Evolutionary conservation across 805 yeast species (phyloP), one percentile per base, ranked within the genome.

Genomic region (Yarrowia sp.): DNA sequence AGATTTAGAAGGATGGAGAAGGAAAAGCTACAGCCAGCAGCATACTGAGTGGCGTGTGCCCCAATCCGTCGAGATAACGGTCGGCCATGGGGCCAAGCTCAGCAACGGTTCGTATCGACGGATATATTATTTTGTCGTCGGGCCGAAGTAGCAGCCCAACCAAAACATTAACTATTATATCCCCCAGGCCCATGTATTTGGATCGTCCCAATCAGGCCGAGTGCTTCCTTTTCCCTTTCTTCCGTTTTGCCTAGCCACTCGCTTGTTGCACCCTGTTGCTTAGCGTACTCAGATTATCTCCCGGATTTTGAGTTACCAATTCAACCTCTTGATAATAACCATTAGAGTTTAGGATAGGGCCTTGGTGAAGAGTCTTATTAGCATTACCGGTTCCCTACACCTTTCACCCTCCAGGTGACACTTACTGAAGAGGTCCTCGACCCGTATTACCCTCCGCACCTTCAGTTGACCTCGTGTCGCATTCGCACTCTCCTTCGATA

Each of bases 311-410:
- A 55, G 62, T 55, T 42, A 55, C 62, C 48, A 41, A 41, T 41
- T 41, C 48, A 55, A 55, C 62, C 62, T 55, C 48, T 55, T 41
- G 51, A 58, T 58, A 55, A 41, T 55, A 55, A 41, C 42, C 47
- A 55, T 55, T 55, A 39, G 47, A 55, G 61, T 55, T 55, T 55
- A 28, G 61, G 47, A 55, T 55, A 39, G 61, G 44, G 47, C 61
- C 61, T 55, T 55, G 61, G 45, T 55, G 61, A 55, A 55, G 61
- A 51, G 58, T 51, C 58, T 51, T 51, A 51, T 51, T 51, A 51
- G 43, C 58, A 51, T 51, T 51, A 38, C 36, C 35, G 32, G 35
- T 22, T 22, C 14, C 38, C 45, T 38, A 17, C 61, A 55, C 45
- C 61, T 31, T 51, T 55, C 61, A 55, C 47, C 61, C 28, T 55